phyloP scores from a whole-genome alignment of 257 asterid species.

The Schizonepeta tenuifolia region DNA sequence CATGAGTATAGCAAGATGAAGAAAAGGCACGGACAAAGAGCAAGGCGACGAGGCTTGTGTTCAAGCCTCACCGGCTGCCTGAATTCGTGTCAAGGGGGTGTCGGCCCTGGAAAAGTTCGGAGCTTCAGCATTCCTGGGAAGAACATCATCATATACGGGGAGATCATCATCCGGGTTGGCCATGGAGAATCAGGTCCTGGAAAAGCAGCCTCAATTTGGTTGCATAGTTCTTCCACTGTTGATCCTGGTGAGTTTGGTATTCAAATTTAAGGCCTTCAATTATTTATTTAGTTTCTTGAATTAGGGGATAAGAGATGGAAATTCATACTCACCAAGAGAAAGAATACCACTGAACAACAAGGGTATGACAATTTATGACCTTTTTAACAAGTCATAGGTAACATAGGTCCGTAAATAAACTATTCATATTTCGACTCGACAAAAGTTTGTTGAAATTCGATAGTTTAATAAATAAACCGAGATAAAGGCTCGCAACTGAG shows the following conservation, averaged over 20 bases:
- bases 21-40: not conserved
- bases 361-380: no score
- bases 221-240: slow-evolving; percentile 38
- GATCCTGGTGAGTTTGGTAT: slow-evolving; percentile 40
- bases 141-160: slow-evolving; percentile 38
- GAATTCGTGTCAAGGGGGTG: slow-evolving; percentile 35
- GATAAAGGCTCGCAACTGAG: not conserved
- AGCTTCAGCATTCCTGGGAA: slow-evolving; percentile 14
- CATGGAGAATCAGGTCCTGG: slow-evolving; percentile 38
- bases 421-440: no score
- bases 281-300: no score
- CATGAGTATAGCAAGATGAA: slow-evolving; percentile 6
- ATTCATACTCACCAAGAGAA: no score
- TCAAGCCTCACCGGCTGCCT: slow-evolving; percentile 34
- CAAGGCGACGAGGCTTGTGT: slow-evolving; percentile 7
- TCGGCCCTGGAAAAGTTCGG: not conserved
- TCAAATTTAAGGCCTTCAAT: not conserved
- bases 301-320: no score
- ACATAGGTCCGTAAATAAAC: no score
- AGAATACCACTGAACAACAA: no score
- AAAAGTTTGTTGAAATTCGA: not conserved
- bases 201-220: slow-evolving; percentile 43
- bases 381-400: no score
- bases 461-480: not conserved
- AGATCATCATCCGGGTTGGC: slow-evolving; percentile 40